Percentiles rank a stretch among this genome's conserved stretches.
Evolutionary conservation across 768 basidiomycete species (phyloP).

Genomic region (Zangia roseola): DNA sequence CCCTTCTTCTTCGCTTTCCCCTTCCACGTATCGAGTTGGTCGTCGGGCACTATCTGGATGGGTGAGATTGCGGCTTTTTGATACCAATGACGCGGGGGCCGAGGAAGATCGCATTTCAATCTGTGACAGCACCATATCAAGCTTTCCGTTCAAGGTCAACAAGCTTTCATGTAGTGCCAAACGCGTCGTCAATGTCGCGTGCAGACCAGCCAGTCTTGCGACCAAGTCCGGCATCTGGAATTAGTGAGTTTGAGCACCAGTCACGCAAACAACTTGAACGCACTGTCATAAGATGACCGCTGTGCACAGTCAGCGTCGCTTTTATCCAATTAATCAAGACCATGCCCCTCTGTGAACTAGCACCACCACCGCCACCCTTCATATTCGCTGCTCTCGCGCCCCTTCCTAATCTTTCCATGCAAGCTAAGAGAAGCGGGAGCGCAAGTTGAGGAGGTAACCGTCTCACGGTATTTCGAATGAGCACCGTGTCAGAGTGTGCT

Average conservation of each 20-base stretch:
- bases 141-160: slow-evolving; percentile 79
- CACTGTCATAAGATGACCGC: slow-evolving; percentile 93
- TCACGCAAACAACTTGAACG: slow-evolving; percentile 31
- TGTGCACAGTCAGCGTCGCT: slow-evolving; percentile 80
- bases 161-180: slow-evolving; percentile 82
- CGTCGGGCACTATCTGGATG: slow-evolving; percentile 38
- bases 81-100: slow-evolving; percentile 54
- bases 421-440: slow-evolving; percentile 80
- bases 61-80: slow-evolving; percentile 38
- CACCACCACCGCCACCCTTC: slow-evolving; percentile 77
- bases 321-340: slow-evolving; percentile 76
- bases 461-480: slow-evolving; percentile 86
- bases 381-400: slow-evolving; percentile 68
- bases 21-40: slow-evolving; percentile 67
- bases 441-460: slow-evolving; percentile 85
- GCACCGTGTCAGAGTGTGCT: slow-evolving; percentile 71
- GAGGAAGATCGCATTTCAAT: slow-evolving; percentile 84
- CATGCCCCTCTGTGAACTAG: slow-evolving; percentile 73
- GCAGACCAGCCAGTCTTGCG: slow-evolving; percentile 79
- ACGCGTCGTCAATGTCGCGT: slow-evolving; percentile 76
- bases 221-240: slow-evolving; percentile 89
- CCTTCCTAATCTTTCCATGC: slow-evolving; percentile 84
- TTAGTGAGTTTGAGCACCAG: slow-evolving; percentile 8
- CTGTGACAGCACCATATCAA: slow-evolving; percentile 93
- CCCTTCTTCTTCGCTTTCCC: slow-evolving; percentile 72